phyloP scores from a whole-genome alignment of 768 basidiomycete species.

The Mycena albidolilacea region DNA sequence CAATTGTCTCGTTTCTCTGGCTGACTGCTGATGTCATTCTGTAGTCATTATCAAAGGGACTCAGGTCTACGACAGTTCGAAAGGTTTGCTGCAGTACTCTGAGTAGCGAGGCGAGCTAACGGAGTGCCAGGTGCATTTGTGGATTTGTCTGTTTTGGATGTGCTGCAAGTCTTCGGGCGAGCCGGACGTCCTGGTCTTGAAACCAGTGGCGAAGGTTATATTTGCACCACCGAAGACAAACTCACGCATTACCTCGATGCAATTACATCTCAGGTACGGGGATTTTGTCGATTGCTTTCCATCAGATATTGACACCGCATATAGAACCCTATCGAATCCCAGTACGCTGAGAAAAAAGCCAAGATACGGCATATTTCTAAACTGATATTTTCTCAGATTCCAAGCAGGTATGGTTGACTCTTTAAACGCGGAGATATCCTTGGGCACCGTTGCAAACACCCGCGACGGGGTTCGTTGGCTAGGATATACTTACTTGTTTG shows the following conservation, averaged over 20 bases:
- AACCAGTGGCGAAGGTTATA: constrained; percentile 95
- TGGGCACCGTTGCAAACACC: constrained; percentile 93
- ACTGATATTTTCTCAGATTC: constrained; percentile 65
- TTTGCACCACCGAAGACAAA: constrained; percentile 96
- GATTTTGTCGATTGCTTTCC: not conserved
- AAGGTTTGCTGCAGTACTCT: constrained; percentile 52
- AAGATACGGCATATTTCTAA: not conserved
- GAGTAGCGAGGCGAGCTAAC: not conserved
- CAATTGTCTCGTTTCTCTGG: constrained; percentile 20
- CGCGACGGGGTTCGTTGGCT: constrained; percentile 94
- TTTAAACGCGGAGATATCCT: constrained; percentile 94
- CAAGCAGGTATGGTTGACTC: constrained; percentile 88
- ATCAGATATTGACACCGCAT: constrained; percentile 19
- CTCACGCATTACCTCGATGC: constrained; percentile 91
- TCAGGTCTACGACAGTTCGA: constrained; percentile 92
- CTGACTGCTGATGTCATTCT: constrained; percentile 27
- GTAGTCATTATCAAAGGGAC: constrained; percentile 97
- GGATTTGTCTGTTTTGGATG: constrained; percentile 94
- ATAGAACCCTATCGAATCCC: constrained; percentile 96
- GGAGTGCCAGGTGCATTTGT: constrained; percentile 78
- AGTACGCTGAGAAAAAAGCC: constrained; percentile 62
- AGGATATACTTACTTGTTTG: constrained; percentile 96
- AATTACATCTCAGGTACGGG: constrained; percentile 84
- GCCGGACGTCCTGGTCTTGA: constrained; percentile 93
- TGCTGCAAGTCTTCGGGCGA: constrained; percentile 97